Evolutionary conservation across 1,139 yeast species (phyloP).

Genomic region (Suhomyces yuchorum): DNA sequence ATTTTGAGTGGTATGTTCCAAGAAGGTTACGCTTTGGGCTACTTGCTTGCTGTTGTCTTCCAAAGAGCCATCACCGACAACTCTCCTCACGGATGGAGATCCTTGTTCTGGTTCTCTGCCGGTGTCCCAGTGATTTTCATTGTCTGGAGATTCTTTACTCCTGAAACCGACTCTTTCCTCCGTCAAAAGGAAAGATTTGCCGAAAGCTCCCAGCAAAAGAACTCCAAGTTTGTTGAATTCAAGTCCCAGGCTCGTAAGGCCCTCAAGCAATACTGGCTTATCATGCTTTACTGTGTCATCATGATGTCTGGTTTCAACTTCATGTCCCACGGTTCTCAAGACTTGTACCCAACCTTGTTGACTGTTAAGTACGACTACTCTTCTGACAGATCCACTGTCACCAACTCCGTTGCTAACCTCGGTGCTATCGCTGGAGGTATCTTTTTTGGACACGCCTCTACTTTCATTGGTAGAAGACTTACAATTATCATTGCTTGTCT

Average conservation of each 20-base stretch:
- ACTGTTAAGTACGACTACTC: constrained; percentile 55
- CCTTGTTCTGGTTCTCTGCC: constrained; percentile 46
- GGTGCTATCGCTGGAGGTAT: constrained; percentile 74
- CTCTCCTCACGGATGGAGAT: constrained; percentile 40
- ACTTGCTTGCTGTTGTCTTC: constrained; percentile 44
- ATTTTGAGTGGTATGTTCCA: constrained; percentile 44
- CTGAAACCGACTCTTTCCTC: constrained; percentile 41
- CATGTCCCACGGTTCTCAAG: constrained; percentile 76
- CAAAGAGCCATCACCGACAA: constrained; percentile 42
- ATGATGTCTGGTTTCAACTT: constrained; percentile 52
- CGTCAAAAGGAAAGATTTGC: constrained; percentile 27
- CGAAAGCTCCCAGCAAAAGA: constrained; percentile 18
- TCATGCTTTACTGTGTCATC: constrained; percentile 37
- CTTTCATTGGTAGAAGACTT: constrained; percentile 62
- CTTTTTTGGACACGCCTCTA: constrained; percentile 60
- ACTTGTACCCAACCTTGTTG: constrained; percentile 67
- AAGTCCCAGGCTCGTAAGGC: constrained; percentile 30
- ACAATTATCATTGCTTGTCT: constrained; percentile 55
- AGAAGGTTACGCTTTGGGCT: constrained; percentile 50
- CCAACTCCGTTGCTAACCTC: constrained; percentile 67
- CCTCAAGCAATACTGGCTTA: constrained; percentile 41
- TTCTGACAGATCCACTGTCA: constrained; percentile 58
- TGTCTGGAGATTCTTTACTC: constrained; percentile 37
- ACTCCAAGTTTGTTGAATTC: constrained; percentile 22
- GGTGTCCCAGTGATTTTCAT: constrained; percentile 44